A percentile compares a stretch with the other conserved stretches of the same genome.
phyloP scores from a whole-genome alignment of 2,329 filamentous ascomycete genomes.

The Cladophialophora bantiana region DNA sequence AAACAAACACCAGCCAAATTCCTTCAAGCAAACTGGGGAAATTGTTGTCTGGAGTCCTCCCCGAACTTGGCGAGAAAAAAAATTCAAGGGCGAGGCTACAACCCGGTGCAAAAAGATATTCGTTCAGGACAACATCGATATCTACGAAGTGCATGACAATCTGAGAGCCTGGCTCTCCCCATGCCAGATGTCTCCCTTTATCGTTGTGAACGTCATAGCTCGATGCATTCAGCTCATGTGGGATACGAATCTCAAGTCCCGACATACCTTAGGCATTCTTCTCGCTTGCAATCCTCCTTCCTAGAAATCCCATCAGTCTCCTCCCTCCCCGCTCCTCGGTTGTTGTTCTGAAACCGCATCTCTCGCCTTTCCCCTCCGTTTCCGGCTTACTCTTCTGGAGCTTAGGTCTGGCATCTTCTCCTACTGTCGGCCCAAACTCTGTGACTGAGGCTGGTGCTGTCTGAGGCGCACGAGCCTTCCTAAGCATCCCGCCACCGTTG shows the following conservation, averaged over 20 bases:
- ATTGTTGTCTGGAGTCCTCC: too few relatives aligned
- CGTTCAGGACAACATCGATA: too few relatives aligned
- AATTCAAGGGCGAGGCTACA: not conserved
- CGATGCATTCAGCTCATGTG: not conserved
- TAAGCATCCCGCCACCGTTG: slow-evolving; percentile 36
- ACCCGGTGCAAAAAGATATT: not conserved
- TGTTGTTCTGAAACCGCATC: slow-evolving; percentile 25
- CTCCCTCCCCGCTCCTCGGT: slow-evolving; percentile 33
- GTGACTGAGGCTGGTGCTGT: slow-evolving; percentile 32
- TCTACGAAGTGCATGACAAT: not conserved
- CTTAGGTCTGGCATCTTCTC: slow-evolving; percentile 26
- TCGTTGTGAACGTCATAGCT: not conserved
- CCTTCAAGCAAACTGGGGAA: too few relatives aligned
- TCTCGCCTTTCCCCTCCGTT: slow-evolving; percentile 18
- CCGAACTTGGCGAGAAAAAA: not conserved
- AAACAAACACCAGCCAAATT: too few relatives aligned
- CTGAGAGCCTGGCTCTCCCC: not conserved
- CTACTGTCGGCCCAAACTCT: slow-evolving; percentile 36
- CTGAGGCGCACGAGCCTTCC: slow-evolving; percentile 30
- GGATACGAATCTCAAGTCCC: not conserved
- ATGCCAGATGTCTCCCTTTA: not conserved
- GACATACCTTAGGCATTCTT: slow-evolving; percentile 9
- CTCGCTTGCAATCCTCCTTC: slow-evolving; percentile 27
- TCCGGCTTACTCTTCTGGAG: slow-evolving; percentile 7
- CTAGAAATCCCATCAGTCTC: slow-evolving; percentile 34